phyloP scores from a whole-genome alignment of 148 eudicot genomes.

The Rheum nobile region DNA sequence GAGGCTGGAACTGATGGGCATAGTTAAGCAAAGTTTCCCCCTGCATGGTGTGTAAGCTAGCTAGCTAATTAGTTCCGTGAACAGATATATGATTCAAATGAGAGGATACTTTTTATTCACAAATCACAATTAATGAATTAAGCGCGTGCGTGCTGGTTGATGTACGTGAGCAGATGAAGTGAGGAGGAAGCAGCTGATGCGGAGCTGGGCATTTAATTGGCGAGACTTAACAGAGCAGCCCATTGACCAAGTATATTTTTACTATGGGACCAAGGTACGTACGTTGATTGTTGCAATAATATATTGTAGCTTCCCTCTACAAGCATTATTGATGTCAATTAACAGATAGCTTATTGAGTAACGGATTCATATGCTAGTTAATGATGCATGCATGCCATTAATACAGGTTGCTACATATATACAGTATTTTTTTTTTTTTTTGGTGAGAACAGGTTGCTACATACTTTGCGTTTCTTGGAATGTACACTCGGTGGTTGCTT shows the following conservation, averaged over 20 bases:
- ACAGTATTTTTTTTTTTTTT: too few relatives aligned
- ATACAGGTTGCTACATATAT: too few relatives aligned
- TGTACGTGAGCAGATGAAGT: slow-evolving; percentile 49
- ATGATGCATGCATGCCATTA: not conserved
- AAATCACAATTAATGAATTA: too few relatives aligned
- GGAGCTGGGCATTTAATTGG: slow-evolving; percentile 80
- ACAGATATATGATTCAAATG: too few relatives aligned
- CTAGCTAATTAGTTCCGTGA: too few relatives aligned
- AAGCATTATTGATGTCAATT: too few relatives aligned
- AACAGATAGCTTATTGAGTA: too few relatives aligned
- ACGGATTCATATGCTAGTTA: too few relatives aligned
- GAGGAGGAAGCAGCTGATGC: slow-evolving; percentile 56
- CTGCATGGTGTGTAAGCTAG: slow-evolving; percentile 56
- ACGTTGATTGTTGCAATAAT: not conserved
- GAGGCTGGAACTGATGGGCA: slow-evolving; percentile 40
- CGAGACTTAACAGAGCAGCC: slow-evolving; percentile 72
- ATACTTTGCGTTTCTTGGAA: slow-evolving; percentile 87
- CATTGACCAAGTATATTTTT: slow-evolving; percentile 66
- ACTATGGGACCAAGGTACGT: slow-evolving; percentile 71
- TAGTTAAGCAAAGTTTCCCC: slow-evolving; percentile 66
- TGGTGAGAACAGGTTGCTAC: slow-evolving; percentile 85
- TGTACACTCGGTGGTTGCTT: slow-evolving; percentile 80
- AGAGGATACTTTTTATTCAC: too few relatives aligned
- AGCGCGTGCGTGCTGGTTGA: too few relatives aligned
- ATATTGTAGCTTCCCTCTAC: too few relatives aligned